Conservation (phyloP, 768 basidiomycete genomes). For the Russula olivacea region DNA sequence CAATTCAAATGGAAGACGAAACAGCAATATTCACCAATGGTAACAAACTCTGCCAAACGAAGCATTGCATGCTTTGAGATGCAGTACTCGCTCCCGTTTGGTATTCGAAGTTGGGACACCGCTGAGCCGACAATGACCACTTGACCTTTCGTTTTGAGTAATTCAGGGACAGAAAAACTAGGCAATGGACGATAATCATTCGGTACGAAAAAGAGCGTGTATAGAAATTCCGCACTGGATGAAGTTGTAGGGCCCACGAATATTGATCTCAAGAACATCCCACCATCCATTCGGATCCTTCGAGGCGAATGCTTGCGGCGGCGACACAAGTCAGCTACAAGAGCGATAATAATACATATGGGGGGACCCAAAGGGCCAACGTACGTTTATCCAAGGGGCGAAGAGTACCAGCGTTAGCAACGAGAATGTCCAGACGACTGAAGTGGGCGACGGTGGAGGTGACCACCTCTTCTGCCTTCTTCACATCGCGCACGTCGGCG, state of each 20-base stretch:
- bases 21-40: neutral
- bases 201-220: neutral
- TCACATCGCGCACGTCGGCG: neutral
- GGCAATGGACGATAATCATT: neutral
- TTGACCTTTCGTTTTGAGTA: neutral
- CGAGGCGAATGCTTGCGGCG: no score
- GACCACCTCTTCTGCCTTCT: neutral
- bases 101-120: neutral
- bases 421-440: neutral
- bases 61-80: neutral
- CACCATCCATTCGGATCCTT: no score
- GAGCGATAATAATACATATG: neutral
- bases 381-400: neutral
- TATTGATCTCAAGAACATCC: no score
- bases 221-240: neutral
- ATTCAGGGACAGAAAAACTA: neutral
- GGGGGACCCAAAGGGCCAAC: neutral
- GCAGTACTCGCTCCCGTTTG: neutral
- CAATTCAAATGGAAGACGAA: neutral
- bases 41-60: conserved; percentile 4
- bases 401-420: neutral
- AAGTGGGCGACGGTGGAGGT: neutral
- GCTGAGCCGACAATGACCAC: neutral
- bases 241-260: neutral
- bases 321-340: neutral